Evolutionary conservation across 176 grass and related monocot genomes (phyloP).

Genomic region (Urochloa ruziziensis): DNA sequence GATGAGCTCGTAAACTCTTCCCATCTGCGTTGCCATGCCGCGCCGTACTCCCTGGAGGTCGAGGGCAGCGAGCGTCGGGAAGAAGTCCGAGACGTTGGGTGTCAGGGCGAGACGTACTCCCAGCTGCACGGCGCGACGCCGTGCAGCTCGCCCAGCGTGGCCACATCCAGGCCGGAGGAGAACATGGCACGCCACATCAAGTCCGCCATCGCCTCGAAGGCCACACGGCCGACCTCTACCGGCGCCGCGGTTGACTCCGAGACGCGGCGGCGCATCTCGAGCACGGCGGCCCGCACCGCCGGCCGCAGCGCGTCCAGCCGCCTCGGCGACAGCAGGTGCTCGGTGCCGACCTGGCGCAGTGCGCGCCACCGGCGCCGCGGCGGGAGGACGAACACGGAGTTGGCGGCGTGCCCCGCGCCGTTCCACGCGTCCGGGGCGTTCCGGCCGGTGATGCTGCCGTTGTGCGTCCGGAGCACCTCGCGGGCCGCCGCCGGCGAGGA

Average conservation of each 20-base stretch:
- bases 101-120: too few species aligned
- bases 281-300: background rate
- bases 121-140: background rate
- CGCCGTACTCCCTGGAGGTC: background rate
- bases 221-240: conserved; percentile 24
- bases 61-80: too few species aligned
- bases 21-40: background rate
- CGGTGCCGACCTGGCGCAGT: background rate
- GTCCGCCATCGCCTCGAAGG: conserved; percentile 30
- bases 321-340: background rate
- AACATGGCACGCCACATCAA: conserved; percentile 42
- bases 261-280: background rate
- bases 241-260: background rate
- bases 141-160: background rate
- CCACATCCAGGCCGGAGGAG: conserved; percentile 2
- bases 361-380: background rate
- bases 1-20: background rate
- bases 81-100: too few species aligned
- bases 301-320: background rate
- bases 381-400: conserved; percentile 14
- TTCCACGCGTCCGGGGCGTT: conserved; percentile 32
- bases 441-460: conserved; percentile 1
- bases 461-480: conserved; percentile 38
- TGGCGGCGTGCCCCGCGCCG: conserved; percentile 1
- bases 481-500: conserved; percentile 34